Conservation (phyloP, 352 stramenopile genomes). For the Phytophthora nicotianae region DNA sequence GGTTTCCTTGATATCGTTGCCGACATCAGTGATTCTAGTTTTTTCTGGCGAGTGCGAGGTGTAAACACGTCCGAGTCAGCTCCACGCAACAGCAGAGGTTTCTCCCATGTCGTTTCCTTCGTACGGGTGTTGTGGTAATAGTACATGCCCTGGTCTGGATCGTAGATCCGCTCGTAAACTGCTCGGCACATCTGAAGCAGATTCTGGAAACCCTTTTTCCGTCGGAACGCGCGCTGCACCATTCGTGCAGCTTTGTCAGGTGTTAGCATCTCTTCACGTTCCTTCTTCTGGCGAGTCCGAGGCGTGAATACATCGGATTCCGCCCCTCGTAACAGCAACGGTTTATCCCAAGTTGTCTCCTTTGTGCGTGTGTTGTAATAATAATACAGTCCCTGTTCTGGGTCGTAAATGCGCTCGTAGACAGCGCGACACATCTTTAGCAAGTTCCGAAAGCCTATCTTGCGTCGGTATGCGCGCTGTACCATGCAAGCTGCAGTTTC, state of each 20-base stretch:
- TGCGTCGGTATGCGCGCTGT: constrained; percentile 57
- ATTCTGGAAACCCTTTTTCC: constrained; percentile 47
- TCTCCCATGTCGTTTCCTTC: constrained; percentile 69
- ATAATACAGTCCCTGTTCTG: constrained; percentile 17
- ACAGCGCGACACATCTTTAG: constrained; percentile 51
- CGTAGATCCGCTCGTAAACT: constrained; percentile 78
- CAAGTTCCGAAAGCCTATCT: constrained; percentile 52
- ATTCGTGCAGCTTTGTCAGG: constrained; percentile 49
- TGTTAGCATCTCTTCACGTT: too few species aligned
- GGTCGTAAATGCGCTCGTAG: constrained; percentile 78
- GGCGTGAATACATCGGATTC: constrained; percentile 58
- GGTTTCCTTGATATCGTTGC: constrained; percentile 4
- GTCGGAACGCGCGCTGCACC: constrained; percentile 62
- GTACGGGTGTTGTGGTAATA: constrained; percentile 87
- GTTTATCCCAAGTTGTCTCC: constrained; percentile 72
- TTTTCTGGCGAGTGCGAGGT: constrained; percentile 53
- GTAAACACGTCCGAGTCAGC: constrained; percentile 51
- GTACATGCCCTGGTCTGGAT: constrained; percentile 47
- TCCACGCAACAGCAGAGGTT: constrained; percentile 54
- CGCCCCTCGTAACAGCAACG: constrained; percentile 46
- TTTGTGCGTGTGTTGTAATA: constrained; percentile 85
- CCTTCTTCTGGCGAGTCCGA: constrained; percentile 12
- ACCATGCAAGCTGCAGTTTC: constrained; percentile 57
- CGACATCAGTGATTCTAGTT: constrained; percentile 32
- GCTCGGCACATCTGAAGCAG: constrained; percentile 50